Percentiles rank a stretch among this genome's conserved stretches.
phyloP scores from a whole-genome alignment of 2,329 filamentous ascomycete genomes.

The Pseudofabraea citricarpa region DNA sequence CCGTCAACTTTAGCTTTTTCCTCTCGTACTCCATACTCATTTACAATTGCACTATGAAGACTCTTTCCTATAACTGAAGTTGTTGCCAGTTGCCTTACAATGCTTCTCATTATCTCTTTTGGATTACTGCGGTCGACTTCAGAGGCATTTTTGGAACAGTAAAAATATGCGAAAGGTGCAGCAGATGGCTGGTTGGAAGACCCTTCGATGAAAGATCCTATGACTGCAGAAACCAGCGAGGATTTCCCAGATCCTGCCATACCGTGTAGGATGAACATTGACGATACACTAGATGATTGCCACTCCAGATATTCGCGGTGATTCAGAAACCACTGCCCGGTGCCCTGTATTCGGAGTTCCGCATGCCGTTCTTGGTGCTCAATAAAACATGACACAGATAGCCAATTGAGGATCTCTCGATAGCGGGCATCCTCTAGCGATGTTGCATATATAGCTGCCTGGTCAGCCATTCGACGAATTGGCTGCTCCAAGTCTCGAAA shows the following conservation, averaged over 20 bases:
- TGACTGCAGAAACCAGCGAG: not conserved
- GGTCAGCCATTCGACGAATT: not conserved
- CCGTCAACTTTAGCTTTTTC: not conserved
- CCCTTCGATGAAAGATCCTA: not conserved
- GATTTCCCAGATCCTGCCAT: not conserved
- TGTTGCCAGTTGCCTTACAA: not conserved
- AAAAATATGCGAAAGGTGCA: slow-evolving; percentile 2
- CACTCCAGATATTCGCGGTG: not conserved
- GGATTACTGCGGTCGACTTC: not conserved
- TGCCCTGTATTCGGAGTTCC: not conserved
- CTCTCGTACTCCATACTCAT: not conserved
- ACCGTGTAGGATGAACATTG: not conserved
- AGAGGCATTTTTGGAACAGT: not conserved
- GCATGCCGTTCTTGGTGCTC: not conserved
- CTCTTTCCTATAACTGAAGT: not conserved
- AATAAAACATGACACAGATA: not conserved
- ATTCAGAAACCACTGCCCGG: not conserved
- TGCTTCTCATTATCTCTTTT: not conserved
- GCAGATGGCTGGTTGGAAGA: not conserved
- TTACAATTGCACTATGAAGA: not conserved
- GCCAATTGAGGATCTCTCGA: not conserved
- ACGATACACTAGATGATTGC: not conserved
- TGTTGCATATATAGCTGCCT: not conserved
- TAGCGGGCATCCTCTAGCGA: not conserved
- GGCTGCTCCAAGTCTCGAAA: not conserved